Evolutionary conservation across 169 alveolate genomes (phyloP).

Genomic region (Plasmodium knowlesi): DNA sequence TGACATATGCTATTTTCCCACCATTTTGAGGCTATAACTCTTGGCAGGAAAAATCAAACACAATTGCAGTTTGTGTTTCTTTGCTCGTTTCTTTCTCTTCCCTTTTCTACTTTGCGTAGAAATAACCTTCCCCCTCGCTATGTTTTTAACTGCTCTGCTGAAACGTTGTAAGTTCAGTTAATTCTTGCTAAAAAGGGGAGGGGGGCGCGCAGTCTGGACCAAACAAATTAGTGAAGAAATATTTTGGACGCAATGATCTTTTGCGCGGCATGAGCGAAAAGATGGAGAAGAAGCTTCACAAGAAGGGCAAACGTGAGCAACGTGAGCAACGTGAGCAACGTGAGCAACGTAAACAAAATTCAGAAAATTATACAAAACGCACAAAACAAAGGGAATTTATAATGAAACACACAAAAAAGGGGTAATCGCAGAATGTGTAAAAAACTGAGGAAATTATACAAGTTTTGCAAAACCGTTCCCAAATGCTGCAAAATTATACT

Average conservation of each 20-base stretch:
- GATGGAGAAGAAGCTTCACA: background rate
- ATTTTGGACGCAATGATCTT: conserved; percentile 13
- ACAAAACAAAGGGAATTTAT: background rate
- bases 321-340: background rate
- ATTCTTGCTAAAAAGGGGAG: background rate
- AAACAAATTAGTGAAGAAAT: background rate
- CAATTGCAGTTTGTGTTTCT: background rate
- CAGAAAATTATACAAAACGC: background rate
- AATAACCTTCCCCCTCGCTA: background rate
- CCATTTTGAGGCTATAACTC: background rate
- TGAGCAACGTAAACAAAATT: background rate
- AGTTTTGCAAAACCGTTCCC: background rate
- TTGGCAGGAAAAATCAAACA: background rate
- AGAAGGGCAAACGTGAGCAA: background rate
- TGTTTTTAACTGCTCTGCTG: background rate
- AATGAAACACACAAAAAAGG: background rate
- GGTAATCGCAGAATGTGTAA: background rate
- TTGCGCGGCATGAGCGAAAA: background rate
- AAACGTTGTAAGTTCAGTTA: background rate
- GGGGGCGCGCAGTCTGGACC: background rate
- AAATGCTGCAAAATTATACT: background rate
- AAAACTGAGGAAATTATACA: background rate
- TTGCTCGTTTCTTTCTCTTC: background rate
- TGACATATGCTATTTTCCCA: background rate
- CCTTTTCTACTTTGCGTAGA: conserved; percentile 1